A percentile compares a stretch with the other conserved stretches of the same genome.
These are phyloP conservation scores for Fusarium chuoi DNA, from an alignment of 2,329 filamentous ascomycete genomes.

Conservation along the genomic window DNA sequence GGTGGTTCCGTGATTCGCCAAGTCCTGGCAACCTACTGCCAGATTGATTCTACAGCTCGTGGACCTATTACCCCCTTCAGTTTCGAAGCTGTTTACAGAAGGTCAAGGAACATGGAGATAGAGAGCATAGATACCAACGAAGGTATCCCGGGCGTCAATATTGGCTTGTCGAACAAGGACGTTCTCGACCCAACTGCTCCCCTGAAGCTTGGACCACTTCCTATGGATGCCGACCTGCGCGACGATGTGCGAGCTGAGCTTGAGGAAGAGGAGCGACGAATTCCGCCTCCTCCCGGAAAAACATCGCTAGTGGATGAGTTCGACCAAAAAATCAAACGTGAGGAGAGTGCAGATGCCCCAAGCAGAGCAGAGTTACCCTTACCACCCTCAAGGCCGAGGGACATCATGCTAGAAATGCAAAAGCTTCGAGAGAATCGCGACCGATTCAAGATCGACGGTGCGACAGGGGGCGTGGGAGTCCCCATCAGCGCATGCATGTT, in stretches of 20 bases:
- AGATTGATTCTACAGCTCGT: constrained; percentile 66
- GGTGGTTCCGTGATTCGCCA: constrained; percentile 82
- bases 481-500: constrained; percentile 95
- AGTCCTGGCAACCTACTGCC: constrained; percentile 72
- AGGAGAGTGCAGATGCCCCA: constrained; percentile 87
- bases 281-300: constrained; percentile 77
- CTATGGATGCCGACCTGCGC: constrained; percentile 83
- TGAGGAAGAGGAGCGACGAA: constrained; percentile 82
- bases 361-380: constrained; percentile 82
- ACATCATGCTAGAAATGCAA: constrained; percentile 93
- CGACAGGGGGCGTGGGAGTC: constrained; percentile 84
- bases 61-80: constrained; percentile 73
- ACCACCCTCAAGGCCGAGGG: constrained; percentile 86
- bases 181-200: constrained; percentile 65
- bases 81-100: constrained; percentile 68
- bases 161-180: constrained; percentile 70
- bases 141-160: constrained; percentile 71
- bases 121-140: constrained; percentile 72
- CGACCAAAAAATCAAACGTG: constrained; percentile 86
- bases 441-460: constrained; percentile 85
- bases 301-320: constrained; percentile 86
- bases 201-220: constrained; percentile 82
- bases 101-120: constrained; percentile 68
- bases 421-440: constrained; percentile 94
- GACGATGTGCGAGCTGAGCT: constrained; percentile 89